These are phyloP conservation scores for Pecoramyces ruminantium DNA, from an alignment of 192 early-diverging fungal species.

Conservation along the genomic window DNA sequence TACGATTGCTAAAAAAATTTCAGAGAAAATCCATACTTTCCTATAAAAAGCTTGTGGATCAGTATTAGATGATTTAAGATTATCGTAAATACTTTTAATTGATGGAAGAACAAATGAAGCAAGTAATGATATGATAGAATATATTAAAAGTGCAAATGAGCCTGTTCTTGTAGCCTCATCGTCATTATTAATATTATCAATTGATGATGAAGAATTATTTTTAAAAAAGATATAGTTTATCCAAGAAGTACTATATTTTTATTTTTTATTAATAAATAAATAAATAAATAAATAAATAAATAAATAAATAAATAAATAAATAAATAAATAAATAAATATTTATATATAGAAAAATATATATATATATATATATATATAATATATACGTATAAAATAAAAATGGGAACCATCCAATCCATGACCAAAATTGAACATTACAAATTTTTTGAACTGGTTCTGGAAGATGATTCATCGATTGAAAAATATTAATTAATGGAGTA, in stretches of 20 bases:
- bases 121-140: conserved; percentile 53
- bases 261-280: too few relatives aligned
- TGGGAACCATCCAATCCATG: conserved; percentile 94
- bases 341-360: too few relatives aligned
- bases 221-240: conserved; percentile 6
- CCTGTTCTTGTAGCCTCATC: conserved; percentile 56
- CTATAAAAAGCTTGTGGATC: conserved; percentile 10
- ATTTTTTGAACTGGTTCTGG: conserved; percentile 55
- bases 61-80: conserved; percentile 5
- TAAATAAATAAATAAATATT: too few relatives aligned
- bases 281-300: too few relatives aligned
- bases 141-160: conserved; percentile 67
- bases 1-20: conserved; percentile 42
- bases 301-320: too few relatives aligned
- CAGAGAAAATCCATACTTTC: conserved; percentile 52
- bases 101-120: conserved; percentile 37
- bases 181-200: neutral
- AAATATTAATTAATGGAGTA: conserved; percentile 16
- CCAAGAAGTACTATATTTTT: conserved; percentile 33
- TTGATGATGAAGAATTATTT: neutral
- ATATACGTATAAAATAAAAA: conserved; percentile 79
- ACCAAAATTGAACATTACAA: conserved; percentile 81
- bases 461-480: conserved; percentile 29
- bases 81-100: conserved; percentile 15
- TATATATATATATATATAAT: too few relatives aligned